Evolutionary conservation across 441 rosid species (phyloP), one percentile per base, ranked within the genome.

Genomic region (Omphalea diandra): DNA sequence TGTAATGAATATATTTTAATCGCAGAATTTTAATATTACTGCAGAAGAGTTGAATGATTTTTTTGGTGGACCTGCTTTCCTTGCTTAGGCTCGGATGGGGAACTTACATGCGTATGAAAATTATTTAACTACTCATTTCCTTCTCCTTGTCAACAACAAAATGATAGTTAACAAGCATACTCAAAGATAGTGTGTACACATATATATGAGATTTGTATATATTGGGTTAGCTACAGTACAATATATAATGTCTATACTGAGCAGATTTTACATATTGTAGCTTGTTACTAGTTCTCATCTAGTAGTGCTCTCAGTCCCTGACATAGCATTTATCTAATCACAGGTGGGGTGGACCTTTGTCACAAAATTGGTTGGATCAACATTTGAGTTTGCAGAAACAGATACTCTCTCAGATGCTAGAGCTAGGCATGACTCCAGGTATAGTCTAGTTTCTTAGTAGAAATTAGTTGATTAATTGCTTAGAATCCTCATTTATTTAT

Each of bases 51-150:
- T 95, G 79, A 83, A 88, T 81, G 90, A 84, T 80, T 93, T 93
- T 78, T 95, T 93, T 77, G 97, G 97, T 65, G 98, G 99, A 81
- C 99, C 97, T 73, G 97, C 98, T 22, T 95, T 93, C 81, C 98
- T 95, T 65, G 99, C 98, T 70, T 95, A 98, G 99, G 99, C 98
- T 80, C 97, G 98, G 67, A 95, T 95, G 99, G 99, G 99, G 70
- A 95, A 95, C 79, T 86, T 95, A 73, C 99, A 95, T 63, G 91
- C 90, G 99, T 95, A 79, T 26, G 85, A 75, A 52, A 67, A 49
- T 41, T 27, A 7, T n/a, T 24, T 12, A 33, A 55, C 41, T 41
- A 33, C n/a, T 31, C 15, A 10, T 2, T 57, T 60, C 8, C n/a
- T 60, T 68, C 57, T 36, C 41, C 12, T 9, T 56, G 55, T 70